These are phyloP conservation scores for Eutrema japonicum DNA, from an alignment of 345 rosid species.

Conservation along the genomic window DNA sequence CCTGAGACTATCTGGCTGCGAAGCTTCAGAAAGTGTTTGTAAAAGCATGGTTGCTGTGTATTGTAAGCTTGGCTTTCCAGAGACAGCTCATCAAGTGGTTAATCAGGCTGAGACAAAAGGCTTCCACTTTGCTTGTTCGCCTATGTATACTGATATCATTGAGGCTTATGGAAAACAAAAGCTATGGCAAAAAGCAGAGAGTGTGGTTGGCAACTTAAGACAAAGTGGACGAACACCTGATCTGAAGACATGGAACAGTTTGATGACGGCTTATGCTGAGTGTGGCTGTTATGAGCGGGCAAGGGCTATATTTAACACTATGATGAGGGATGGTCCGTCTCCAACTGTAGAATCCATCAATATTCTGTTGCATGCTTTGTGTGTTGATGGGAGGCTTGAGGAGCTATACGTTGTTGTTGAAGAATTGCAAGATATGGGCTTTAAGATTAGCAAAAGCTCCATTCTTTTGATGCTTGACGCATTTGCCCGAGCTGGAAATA, in stretches of 20 bases:
- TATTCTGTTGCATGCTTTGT: conserved; percentile 79
- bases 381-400: conserved; percentile 73
- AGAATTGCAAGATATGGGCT: conserved; percentile 97
- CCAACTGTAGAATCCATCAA: conserved; percentile 92
- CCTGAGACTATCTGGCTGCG: conserved; percentile 68
- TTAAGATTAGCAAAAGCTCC: conserved; percentile 88
- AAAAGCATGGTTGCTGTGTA: conserved; percentile 61
- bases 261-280: conserved; percentile 82
- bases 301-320: conserved; percentile 86
- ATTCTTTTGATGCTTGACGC: conserved; percentile 90
- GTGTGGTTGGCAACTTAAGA: conserved; percentile 73
- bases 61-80: conserved; percentile 84
- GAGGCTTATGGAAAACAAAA: conserved; percentile 76
- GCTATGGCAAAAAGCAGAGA: conserved; percentile 88
- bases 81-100: conserved; percentile 75
- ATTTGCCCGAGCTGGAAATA: conserved; percentile 76
- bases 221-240: conserved; percentile 59
- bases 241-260: conserved; percentile 84
- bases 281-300: conserved; percentile 93
- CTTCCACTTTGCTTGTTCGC: conserved; percentile 51
- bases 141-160: conserved; percentile 61
- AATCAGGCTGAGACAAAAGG: conserved; percentile 61
- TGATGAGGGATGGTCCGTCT: conserved; percentile 93
- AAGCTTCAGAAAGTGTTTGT: conserved; percentile 58
- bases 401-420: conserved; percentile 84